These are phyloP conservation scores for Pleurozium schreberi DNA, from an alignment of 225 moss, liverwort and hornwort species.

Conservation along the genomic window DNA sequence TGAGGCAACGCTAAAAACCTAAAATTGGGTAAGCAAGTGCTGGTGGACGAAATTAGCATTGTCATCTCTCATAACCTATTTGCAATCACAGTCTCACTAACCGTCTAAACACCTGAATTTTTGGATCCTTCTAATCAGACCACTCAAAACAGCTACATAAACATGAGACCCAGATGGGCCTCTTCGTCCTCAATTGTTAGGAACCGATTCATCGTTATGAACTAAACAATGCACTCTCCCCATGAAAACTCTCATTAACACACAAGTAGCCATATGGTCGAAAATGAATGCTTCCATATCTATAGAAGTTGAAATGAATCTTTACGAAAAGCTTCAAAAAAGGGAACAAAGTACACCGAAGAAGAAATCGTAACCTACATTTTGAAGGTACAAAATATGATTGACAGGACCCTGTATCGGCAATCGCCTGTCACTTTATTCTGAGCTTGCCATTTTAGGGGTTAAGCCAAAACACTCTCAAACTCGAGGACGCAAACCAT, in stretches of 20 bases:
- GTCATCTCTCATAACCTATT: not conserved
- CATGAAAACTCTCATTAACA: not conserved
- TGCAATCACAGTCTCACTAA: not conserved
- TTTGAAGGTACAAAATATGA: not conserved
- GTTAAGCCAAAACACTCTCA: not conserved
- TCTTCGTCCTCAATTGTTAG: not conserved
- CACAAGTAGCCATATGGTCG: not conserved
- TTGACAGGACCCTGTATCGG: not conserved
- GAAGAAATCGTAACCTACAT: not conserved
- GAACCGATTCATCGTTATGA: not conserved
- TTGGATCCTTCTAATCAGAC: no score
- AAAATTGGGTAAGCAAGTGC: not conserved
- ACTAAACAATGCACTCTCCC: not conserved
- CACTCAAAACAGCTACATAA: not conserved
- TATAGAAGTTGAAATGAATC: not conserved
- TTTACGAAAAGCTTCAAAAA: not conserved
- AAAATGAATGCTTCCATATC: not conserved
- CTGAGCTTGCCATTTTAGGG: not conserved
- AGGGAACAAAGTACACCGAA: not conserved
- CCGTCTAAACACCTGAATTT: not conserved
- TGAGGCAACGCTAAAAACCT: not conserved
- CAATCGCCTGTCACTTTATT: not conserved
- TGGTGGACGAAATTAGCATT: no score
- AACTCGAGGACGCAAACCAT: no score
- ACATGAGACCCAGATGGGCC: not conserved